phyloP scores from a whole-genome alignment of 805 yeast genomes.

The Kurtzmaniella fragi region DNA sequence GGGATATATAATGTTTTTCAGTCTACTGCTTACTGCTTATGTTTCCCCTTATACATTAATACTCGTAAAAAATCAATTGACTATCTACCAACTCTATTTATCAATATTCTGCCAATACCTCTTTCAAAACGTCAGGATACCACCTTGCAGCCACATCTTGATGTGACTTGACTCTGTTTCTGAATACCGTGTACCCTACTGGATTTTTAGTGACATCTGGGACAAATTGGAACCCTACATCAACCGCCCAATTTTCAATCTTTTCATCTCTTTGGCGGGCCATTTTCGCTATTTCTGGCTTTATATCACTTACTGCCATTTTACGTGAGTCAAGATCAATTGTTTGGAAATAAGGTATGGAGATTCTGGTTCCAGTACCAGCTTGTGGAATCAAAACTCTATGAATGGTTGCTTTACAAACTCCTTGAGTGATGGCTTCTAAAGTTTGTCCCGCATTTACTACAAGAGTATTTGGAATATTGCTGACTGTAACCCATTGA shows the following conservation, averaged over 20 bases:
- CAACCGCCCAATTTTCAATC: conserved; percentile 31
- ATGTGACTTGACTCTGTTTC: conserved; percentile 41
- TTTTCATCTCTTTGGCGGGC: conserved; percentile 31
- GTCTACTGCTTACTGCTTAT: too few species aligned
- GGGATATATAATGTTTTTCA: too few species aligned
- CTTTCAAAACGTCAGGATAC: conserved; percentile 35
- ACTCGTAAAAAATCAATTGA: too few species aligned
- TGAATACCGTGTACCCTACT: conserved; percentile 43
- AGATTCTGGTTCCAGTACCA: conserved; percentile 36
- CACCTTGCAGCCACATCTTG: conserved; percentile 38
- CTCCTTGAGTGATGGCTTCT: conserved; percentile 55
- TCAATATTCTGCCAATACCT: conserved; percentile 24
- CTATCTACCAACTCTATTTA: too few species aligned
- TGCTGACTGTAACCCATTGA: conserved; percentile 52
- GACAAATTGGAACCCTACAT: conserved; percentile 35
- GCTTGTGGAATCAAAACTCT: conserved; percentile 43
- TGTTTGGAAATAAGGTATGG: conserved; percentile 46
- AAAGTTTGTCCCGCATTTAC: conserved; percentile 59
- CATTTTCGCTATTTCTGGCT: conserved; percentile 20
- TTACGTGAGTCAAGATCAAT: conserved; percentile 34
- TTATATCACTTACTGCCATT: conserved; percentile 23
- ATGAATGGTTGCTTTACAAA: conserved; percentile 57
- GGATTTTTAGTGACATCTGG: conserved; percentile 36
- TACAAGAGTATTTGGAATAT: conserved; percentile 44
- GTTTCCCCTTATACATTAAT: too few species aligned